phyloP scores from a whole-genome alignment of 2,329 filamentous ascomycete genomes.

The Pleochaeta shiraiana region DNA sequence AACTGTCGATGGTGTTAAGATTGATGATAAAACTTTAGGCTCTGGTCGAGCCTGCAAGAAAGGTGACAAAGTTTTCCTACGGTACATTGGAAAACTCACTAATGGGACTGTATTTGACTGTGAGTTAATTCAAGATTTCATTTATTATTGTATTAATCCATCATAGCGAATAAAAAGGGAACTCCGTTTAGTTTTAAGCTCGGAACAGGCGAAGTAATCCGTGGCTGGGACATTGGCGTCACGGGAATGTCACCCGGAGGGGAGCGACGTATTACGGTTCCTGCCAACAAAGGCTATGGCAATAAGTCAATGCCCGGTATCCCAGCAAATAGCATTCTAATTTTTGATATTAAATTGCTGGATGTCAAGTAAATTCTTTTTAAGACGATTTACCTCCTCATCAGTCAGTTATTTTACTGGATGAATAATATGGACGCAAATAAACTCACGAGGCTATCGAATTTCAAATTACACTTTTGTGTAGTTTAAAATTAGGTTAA shows the following conservation, averaged over 20 bases:
- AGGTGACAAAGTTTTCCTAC: slow-evolving; percentile 77
- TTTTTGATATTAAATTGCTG: slow-evolving; percentile 78
- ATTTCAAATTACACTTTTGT: too few relatives aligned
- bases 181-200: slow-evolving; percentile 95
- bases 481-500: too few relatives aligned
- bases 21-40: slow-evolving; percentile 91
- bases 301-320: slow-evolving; percentile 66
- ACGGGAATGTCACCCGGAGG: slow-evolving; percentile 82
- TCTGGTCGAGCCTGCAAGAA: slow-evolving; percentile 70
- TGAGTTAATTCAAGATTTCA: slow-evolving; percentile 25
- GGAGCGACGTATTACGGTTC: slow-evolving; percentile 83
- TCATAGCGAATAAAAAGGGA: slow-evolving; percentile 87
- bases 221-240: slow-evolving; percentile 95
- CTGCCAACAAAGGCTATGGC: slow-evolving; percentile 73
- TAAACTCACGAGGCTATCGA: too few relatives aligned
- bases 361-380: slow-evolving; percentile 47
- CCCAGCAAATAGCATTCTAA: slow-evolving; percentile 71
- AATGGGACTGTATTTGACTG: slow-evolving; percentile 92
- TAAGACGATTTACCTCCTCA: too few relatives aligned
- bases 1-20: slow-evolving; percentile 67
- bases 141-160: not conserved
- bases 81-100: slow-evolving; percentile 93
- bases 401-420: too few relatives aligned
- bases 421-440: too few relatives aligned
- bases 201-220: slow-evolving; percentile 88